Evolutionary conservation across 148 eudicot species (phyloP).

Genomic region (Rhododendron simsii): DNA sequence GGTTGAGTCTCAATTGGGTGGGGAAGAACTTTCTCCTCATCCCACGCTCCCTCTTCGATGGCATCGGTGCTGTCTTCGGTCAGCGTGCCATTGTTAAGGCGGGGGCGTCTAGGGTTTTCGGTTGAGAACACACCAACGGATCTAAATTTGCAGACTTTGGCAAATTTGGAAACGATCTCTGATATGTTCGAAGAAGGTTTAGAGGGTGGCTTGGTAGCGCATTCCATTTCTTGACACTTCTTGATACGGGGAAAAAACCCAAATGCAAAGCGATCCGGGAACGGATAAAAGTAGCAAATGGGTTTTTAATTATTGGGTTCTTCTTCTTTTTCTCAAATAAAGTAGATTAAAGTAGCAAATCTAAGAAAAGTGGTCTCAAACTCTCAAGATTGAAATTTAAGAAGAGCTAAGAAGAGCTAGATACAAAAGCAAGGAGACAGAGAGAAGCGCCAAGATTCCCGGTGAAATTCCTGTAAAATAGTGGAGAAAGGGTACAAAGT

Average conservation of each 20-base stretch:
- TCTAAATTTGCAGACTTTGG: conserved; percentile 37
- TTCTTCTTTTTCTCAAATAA: conserved; percentile 3
- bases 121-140: conserved; percentile 44
- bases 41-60: conserved; percentile 9
- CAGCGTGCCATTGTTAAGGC: neutral
- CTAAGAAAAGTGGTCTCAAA: neutral
- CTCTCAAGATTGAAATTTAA: neutral
- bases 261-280: neutral
- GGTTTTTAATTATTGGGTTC: neutral
- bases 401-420: neutral
- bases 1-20: conserved; percentile 10
- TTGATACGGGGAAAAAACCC: neutral
- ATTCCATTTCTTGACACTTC: conserved; percentile 21
- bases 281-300: neutral
- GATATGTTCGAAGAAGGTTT: conserved; percentile 30
- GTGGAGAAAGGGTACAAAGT: neutral
- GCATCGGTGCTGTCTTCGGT: conserved; percentile 19
- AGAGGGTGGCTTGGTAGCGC: conserved; percentile 23
- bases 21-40: conserved; percentile 22
- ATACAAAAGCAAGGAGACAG: neutral
- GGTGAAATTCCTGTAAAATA: conserved; percentile 7
- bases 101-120: conserved; percentile 14
- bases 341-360: conserved; percentile 1
- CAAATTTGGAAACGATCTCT: conserved; percentile 34
- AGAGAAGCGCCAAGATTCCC: conserved; percentile 11